Conservation (phyloP, 441 rosid species). For the Geranium incanum region DNA sequence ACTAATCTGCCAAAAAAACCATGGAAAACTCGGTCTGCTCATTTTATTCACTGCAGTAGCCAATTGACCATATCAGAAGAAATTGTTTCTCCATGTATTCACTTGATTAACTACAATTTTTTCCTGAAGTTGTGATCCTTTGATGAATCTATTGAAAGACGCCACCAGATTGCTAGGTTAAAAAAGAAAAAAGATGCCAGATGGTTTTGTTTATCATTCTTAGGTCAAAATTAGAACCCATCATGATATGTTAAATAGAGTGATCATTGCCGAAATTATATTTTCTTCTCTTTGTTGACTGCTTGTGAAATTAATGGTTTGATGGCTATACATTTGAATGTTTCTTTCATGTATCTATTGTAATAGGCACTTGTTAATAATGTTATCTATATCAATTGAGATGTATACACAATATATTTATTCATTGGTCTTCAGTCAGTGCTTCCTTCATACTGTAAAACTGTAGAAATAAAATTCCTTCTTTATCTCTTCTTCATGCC, state of each 20-base stretch:
- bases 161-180: neutral
- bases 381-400: neutral
- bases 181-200: neutral
- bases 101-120: neutral
- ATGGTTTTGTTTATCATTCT: conserved; percentile 5
- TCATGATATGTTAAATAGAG: neutral
- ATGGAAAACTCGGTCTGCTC: neutral
- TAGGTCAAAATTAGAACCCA: conserved; percentile 1
- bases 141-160: neutral
- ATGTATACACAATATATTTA: neutral
- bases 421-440: neutral
- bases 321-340: neutral
- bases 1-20: neutral
- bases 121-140: neutral
- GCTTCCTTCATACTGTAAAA: neutral
- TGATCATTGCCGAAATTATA: neutral
- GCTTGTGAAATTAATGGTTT: neutral
- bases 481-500: neutral
- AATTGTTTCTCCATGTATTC: neutral
- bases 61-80: neutral
- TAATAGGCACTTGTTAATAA: neutral
- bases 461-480: neutral
- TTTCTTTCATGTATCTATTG: neutral
- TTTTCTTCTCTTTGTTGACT: neutral
- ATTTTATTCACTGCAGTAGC: neutral